phyloP scores from a whole-genome alignment of 108 stramenopile genomes.

The Schizochytrium sp. region DNA sequence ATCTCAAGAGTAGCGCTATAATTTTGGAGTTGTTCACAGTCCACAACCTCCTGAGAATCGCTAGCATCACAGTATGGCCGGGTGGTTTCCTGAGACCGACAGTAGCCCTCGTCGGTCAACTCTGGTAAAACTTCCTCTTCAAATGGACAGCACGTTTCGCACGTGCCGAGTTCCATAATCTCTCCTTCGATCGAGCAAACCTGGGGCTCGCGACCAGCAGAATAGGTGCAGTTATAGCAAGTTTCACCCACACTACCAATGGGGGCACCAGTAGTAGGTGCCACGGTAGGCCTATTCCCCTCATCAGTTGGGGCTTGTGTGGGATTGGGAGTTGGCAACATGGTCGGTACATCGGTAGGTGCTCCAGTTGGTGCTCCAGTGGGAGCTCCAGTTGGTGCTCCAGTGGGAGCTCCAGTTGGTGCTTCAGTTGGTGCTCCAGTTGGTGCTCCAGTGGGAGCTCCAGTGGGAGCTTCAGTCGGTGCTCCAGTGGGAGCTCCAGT shows the following conservation, averaged over 20 bases:
- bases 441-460: too few species aligned
- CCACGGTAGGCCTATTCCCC: not conserved
- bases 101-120: not conserved
- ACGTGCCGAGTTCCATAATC: not conserved
- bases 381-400: too few species aligned
- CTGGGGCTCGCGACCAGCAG: not conserved
- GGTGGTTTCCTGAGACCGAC: constrained; percentile 24
- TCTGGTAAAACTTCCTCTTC: not conserved
- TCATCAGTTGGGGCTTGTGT: too few species aligned
- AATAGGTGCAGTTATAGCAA: not conserved
- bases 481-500: too few species aligned
- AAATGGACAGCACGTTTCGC: not conserved
- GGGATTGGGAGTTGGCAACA: too few species aligned
- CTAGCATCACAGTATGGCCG: constrained; percentile 22
- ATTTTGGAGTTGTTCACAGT: not conserved
- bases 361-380: too few species aligned
- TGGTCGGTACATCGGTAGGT: too few species aligned
- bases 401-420: too few species aligned
- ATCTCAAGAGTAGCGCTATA: not conserved
- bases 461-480: too few species aligned
- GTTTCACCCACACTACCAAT: not conserved
- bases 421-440: too few species aligned
- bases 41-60: not conserved
- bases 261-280: not conserved
- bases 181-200: not conserved